phyloP scores from a whole-genome alignment of 305 asterid species.

The Fraxinus sp. region DNA sequence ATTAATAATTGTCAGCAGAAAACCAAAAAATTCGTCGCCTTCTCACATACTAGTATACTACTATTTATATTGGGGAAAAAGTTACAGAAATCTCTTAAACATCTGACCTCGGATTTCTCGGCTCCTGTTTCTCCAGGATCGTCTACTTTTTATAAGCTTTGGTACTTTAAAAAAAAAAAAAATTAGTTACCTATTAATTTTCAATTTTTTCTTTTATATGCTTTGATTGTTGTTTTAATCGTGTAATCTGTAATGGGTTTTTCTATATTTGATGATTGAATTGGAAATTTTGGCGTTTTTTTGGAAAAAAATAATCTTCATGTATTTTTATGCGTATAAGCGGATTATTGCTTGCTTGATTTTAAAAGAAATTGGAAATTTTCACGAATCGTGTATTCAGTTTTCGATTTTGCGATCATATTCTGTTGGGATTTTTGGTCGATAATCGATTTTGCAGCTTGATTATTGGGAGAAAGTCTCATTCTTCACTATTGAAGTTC shows the following conservation, averaged over 20 bases:
- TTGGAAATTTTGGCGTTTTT: background rate
- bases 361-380: constrained; percentile 23
- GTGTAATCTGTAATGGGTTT: constrained; percentile 14
- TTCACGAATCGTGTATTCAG: background rate
- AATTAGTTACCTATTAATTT: background rate
- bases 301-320: background rate
- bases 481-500: background rate
- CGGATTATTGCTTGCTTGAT: constrained; percentile 27
- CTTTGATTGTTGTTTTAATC: constrained; percentile 1
- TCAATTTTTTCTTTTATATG: background rate
- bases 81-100: constrained; percentile 6
- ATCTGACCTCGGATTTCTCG: constrained; percentile 31
- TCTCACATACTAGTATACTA: background rate
- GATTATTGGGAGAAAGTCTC: background rate
- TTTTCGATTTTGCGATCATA: background rate
- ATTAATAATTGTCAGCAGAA: background rate
- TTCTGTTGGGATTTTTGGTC: background rate
- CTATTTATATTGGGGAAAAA: background rate
- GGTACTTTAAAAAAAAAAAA: no score
- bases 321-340: constrained; percentile 2
- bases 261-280: constrained; percentile 9
- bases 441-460: background rate
- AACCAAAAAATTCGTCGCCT: background rate
- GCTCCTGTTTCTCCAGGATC: constrained; percentile 28
- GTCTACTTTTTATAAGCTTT: constrained; percentile 1